Conservation (phyloP, 495 filamentous ascomycete genomes). For the Diplogelasinospora grovesii region DNA sequence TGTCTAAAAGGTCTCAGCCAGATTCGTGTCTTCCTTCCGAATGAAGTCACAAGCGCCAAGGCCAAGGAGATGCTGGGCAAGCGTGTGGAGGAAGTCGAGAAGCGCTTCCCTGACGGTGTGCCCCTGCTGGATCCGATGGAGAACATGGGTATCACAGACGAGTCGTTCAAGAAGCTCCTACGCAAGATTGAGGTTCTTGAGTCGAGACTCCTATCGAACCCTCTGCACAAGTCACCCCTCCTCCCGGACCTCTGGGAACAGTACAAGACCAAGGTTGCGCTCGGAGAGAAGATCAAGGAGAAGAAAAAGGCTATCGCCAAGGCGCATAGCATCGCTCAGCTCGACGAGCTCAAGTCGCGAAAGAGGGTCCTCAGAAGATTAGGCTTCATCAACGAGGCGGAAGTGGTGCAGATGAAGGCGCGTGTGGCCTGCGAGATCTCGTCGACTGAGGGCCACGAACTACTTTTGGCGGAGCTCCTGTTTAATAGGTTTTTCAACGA, state of each 20-base stretch:
- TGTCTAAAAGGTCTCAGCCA: conserved; percentile 74
- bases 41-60: conserved; percentile 57
- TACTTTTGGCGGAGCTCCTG: conserved; percentile 84
- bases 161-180: conserved; percentile 84
- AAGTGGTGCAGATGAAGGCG: conserved; percentile 92
- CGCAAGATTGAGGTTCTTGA: conserved; percentile 96
- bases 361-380: conserved; percentile 96
- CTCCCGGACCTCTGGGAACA: conserved; percentile 75
- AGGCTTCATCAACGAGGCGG: conserved; percentile 87
- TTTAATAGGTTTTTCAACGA: conserved; percentile 99
- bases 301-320: conserved; percentile 79
- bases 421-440: conserved; percentile 93
- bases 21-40: conserved; percentile 70
- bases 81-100: conserved; percentile 64
- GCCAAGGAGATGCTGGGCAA: conserved; percentile 56
- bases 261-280: conserved; percentile 72
- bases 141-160: conserved; percentile 88
- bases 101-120: conserved; percentile 88
- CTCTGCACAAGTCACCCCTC: conserved; percentile 80
- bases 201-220: conserved; percentile 79
- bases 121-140: conserved; percentile 86
- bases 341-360: conserved; percentile 91
- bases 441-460: conserved; percentile 77
- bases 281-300: conserved; percentile 70
- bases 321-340: conserved; percentile 77